Base-by-base conservation (phyloP, 352 stramenopile species). In the Phytophthora pinifolia region DNA sequence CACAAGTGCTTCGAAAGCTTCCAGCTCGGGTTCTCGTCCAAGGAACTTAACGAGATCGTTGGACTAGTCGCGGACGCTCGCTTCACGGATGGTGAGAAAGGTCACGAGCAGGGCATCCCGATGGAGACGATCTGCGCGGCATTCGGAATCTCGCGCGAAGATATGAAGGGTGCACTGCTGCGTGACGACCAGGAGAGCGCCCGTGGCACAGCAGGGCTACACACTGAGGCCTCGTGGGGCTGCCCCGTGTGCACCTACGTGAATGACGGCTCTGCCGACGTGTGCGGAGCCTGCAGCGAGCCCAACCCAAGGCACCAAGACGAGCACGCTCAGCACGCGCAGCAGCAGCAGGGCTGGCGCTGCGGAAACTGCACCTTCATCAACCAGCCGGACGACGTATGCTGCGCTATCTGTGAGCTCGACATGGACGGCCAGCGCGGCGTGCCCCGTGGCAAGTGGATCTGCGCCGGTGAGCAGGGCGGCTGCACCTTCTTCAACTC, bases 401-500 rank as follows among this genome's bases (percentile, higher is more conserved):
- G 71, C 12, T 95, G 86, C 39, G 78, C 79, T 29, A 88, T 95
- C 32, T 95, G 86, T 41, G 82, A 95, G 51, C 67, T 95, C 18
- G 82, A 85, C n/a, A 72, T 83, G 66, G 75, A 87, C 32, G 86
- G 86, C 6, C 74, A 89, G 54, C 79, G 86, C 12, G 79, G 80
- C 29, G 83, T 96, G 9, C 82, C 86, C 7, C 79, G 80, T 12
- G 84, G 79, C 61, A 92, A 93, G 54, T 96, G 86, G 86, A 73
- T 94, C 15, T 96, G 86, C 43, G 83, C 83, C 1, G 75, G 79
- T 3, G 84, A 93, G 34, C 79, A 94, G 42, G 86, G 86, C 44
- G 86, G 86, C 45, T 96, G 84, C 64, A 96, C 86, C 33, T 94
- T 92, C 49, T 94, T 94, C 72, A 96, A 94, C 60, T 50, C 79